Evolutionary conservation across 2,329 filamentous ascomycete species (phyloP).

Genomic region (Epichloe sylvatica): DNA sequence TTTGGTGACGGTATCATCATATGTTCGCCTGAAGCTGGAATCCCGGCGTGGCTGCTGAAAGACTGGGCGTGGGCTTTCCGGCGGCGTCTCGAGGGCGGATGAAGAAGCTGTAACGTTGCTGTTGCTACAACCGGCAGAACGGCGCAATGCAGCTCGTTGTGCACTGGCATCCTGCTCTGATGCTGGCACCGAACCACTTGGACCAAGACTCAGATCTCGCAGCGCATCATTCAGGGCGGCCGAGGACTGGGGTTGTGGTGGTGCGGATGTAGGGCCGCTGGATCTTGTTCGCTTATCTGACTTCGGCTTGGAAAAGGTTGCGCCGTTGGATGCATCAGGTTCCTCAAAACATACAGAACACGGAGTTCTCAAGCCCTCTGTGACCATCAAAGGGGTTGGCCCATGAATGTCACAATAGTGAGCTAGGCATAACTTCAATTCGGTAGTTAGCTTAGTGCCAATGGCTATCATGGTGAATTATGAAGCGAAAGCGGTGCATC

Average conservation of each 20-base stretch:
- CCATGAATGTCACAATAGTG: slow-evolving; percentile 60
- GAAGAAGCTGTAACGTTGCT: slow-evolving; percentile 17
- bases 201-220: slow-evolving; percentile 32
- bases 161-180: slow-evolving; percentile 31
- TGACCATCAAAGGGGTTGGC: slow-evolving; percentile 56
- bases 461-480: slow-evolving; percentile 13
- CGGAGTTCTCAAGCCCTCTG: slow-evolving; percentile 47
- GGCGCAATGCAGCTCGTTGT: slow-evolving; percentile 28
- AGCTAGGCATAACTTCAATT: slow-evolving; percentile 50
- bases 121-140: slow-evolving; percentile 16
- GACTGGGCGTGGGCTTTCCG: slow-evolving; percentile 38
- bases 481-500: neutral
- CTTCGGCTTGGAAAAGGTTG: slow-evolving; percentile 8
- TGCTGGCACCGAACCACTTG: slow-evolving; percentile 29
- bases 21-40: slow-evolving; percentile 47
- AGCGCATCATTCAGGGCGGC: slow-evolving; percentile 32
- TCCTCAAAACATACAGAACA: slow-evolving; percentile 46
- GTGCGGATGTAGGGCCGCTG: slow-evolving; percentile 22
- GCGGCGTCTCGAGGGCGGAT: slow-evolving; percentile 41
- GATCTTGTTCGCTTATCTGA: slow-evolving; percentile 26
- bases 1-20: slow-evolving; percentile 51
- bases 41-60: slow-evolving; percentile 33
- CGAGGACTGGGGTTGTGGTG: slow-evolving; percentile 20
- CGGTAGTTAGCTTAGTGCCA: slow-evolving; percentile 19
- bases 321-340: slow-evolving; percentile 2